Conservation (phyloP, 1,284 basidiomycete species). For the Trichosporon inkin region DNA sequence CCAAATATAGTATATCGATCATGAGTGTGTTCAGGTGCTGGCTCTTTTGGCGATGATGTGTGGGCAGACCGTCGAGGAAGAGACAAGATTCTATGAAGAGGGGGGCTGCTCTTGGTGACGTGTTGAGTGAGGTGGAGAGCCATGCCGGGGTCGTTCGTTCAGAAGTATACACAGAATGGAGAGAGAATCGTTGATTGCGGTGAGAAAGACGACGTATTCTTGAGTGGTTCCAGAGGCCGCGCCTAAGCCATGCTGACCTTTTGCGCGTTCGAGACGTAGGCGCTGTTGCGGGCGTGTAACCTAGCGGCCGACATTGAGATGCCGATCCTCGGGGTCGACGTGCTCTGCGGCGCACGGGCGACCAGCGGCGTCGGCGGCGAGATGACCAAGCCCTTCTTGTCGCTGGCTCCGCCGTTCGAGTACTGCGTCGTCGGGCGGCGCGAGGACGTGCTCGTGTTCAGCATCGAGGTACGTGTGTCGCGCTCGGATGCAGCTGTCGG, state of each 20-base stretch:
- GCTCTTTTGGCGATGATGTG: too few species aligned
- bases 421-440: conserved; percentile 10
- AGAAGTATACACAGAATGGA: too few species aligned
- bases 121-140: too few species aligned
- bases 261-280: conserved; percentile 26
- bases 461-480: conserved; percentile 15
- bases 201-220: too few species aligned
- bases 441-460: conserved; percentile 12
- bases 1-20: too few species aligned
- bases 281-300: conserved; percentile 24
- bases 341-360: conserved; percentile 27
- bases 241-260: conserved; percentile 23
- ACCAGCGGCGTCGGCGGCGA: conserved; percentile 47
- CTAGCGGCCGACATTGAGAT: conserved; percentile 21
- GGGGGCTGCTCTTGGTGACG: too few species aligned
- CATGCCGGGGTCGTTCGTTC: too few species aligned
- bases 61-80: too few species aligned
- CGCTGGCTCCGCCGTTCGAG: conserved; percentile 11
- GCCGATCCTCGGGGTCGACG: conserved; percentile 23
- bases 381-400: conserved; percentile 34
- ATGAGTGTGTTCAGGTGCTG: too few species aligned
- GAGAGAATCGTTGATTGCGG: too few species aligned
- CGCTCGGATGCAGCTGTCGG: conserved; percentile 13
- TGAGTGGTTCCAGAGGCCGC: too few species aligned
- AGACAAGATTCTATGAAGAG: too few species aligned